phyloP scores from a whole-genome alignment of 2,329 filamentous ascomycete species.

The Cladosporium phlei region DNA sequence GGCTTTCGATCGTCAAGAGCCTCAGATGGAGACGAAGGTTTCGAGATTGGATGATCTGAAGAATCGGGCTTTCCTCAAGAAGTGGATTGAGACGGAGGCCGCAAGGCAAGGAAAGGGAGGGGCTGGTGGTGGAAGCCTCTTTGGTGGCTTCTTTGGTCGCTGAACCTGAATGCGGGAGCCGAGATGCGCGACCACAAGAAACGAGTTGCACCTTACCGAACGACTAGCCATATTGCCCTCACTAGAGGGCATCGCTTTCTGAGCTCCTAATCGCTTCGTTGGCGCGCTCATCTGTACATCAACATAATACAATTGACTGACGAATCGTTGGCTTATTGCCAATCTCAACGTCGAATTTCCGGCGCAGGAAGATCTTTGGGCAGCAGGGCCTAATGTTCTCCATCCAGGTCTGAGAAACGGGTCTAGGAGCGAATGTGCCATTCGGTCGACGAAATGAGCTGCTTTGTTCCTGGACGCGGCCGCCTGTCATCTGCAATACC shows the following conservation, averaged over 20 bases:
- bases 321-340: too few relatives aligned
- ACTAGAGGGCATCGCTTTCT: not conserved
- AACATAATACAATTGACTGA: too few relatives aligned
- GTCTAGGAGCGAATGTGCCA: too few relatives aligned
- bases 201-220: not conserved
- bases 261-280: not conserved
- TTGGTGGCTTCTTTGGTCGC: conserved; percentile 30
- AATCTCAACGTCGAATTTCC: too few relatives aligned
- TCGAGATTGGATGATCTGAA: conserved; percentile 43
- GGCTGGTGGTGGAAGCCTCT: conserved; percentile 33
- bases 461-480: too few relatives aligned
- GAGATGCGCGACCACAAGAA: too few relatives aligned
- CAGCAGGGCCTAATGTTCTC: too few relatives aligned
- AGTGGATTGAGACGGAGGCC: conserved; percentile 47
- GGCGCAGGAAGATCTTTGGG: too few relatives aligned
- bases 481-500: too few relatives aligned
- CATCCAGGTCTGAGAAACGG: too few relatives aligned
- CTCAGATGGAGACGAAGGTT: conserved; percentile 45
- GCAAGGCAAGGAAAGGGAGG: conserved; percentile 43
- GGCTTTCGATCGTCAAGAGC: conserved; percentile 47
- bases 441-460: too few relatives aligned
- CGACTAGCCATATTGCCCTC: not conserved
- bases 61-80: conserved; percentile 39
- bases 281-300: too few relatives aligned
- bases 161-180: not conserved